These are phyloP conservation scores for Elongisporangium prolatum DNA, from an alignment of 352 stramenopile genomes.

Conservation along the genomic window DNA sequence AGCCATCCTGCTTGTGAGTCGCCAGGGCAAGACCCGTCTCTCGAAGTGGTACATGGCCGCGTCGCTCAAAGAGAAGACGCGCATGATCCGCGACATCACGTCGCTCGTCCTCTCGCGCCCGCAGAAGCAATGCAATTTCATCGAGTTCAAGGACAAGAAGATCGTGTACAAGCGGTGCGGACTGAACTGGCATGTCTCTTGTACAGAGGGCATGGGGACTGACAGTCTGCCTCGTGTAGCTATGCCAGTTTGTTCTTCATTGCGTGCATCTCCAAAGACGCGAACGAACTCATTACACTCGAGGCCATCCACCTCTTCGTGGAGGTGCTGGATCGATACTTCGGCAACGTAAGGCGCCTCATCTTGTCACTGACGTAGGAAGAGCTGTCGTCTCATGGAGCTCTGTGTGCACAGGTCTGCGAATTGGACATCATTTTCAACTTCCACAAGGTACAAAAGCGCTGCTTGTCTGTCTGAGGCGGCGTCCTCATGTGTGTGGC, in stretches of 20 bases:
- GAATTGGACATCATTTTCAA: conserved; percentile 99
- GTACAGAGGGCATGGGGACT: not conserved
- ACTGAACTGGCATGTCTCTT: not conserved
- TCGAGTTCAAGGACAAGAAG: conserved; percentile 98
- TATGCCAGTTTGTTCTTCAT: conserved; percentile 98
- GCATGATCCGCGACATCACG: conserved; percentile 88
- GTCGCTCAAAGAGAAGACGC: conserved; percentile 79
- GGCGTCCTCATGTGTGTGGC: not conserved
- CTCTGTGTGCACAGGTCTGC: conserved; percentile 61
- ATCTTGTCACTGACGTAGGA: conserved; percentile 6
- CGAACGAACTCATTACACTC: conserved; percentile 97
- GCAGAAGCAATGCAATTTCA: conserved; percentile 91
- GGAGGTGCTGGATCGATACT: conserved; percentile 97
- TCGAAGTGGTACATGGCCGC: conserved; percentile 88
- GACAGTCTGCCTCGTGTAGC: conserved; percentile 21
- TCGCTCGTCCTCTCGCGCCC: conserved; percentile 82
- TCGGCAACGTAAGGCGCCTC: conserved; percentile 79
- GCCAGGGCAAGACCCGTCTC: conserved; percentile 90
- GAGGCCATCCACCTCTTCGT: conserved; percentile 98
- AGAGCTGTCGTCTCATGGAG: conserved; percentile 31
- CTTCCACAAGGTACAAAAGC: conserved; percentile 96
- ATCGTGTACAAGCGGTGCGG: conserved; percentile 95
- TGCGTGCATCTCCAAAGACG: conserved; percentile 91
- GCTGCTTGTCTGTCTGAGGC: too few relatives aligned
- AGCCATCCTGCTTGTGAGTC: conserved; percentile 84